Base-by-base conservation (phyloP, 306 rosid genomes). In the Adenanthera pavonina region DNA sequence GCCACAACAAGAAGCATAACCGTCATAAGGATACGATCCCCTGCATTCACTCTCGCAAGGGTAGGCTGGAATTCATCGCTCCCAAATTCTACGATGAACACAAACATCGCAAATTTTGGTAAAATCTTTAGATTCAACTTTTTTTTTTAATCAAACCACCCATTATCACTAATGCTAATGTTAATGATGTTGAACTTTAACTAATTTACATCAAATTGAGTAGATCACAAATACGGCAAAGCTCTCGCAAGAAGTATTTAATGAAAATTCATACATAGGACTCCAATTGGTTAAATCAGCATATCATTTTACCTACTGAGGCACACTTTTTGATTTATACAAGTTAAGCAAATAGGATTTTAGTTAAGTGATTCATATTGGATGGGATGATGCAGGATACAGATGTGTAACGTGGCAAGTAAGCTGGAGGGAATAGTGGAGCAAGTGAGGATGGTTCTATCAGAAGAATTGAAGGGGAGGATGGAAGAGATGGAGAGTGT, bases 401-500 rank as follows among this genome's bases (percentile, higher is more conserved):
- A 74, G 38, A 88, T 89, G 90, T 92, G 91, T 73, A 85, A 72
- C 5, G 77, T 92, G 54, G 94, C 88, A 10, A 79, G 85, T 60
- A 90, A 87, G 82, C 69, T 94, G 38, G 92, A 92, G 67, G 84
- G 69, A 12, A 85, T 92, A 85, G 92, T 80, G 40, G 89, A 90
- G 51, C 80, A 85, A 80, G 81, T 92, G 57, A 74, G 19, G 34
- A 43, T 46, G 65, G 81, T 88, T 57, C 78, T 91, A 30, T 76
- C 77, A 2, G 30, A 74, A 41, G 81, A 87, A 72, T 83, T 85
- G 79, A 69, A 62, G 76, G 80, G 79, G 36, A 76, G 52, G 68
- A 76, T 80, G 62, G 56, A 84, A 80, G 86, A 81, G 48, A 86
- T 83, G 49, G 89, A 84, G 68, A 64, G 79, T 16, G 43, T 78